Conservation (phyloP, 2,329 filamentous ascomycete species). For the Fusarium napiforme region DNA sequence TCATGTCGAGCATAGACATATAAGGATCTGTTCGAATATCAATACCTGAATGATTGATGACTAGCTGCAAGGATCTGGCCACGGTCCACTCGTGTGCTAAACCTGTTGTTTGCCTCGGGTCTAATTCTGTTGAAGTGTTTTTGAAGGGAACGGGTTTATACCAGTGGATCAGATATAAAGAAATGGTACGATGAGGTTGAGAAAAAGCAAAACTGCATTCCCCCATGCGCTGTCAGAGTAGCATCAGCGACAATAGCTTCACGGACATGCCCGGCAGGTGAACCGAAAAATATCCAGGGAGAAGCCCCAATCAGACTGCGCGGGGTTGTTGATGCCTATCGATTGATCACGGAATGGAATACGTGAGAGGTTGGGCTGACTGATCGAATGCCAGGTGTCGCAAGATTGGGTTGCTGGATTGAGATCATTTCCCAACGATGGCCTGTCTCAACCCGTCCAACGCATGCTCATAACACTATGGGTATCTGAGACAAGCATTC, state of each 20-base stretch:
- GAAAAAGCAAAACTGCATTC: slow-evolving; percentile 36
- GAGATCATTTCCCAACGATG: slow-evolving; percentile 7
- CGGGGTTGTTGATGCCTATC: slow-evolving; percentile 18
- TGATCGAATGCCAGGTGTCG: slow-evolving; percentile 15
- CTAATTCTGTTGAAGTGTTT: slow-evolving; percentile 1
- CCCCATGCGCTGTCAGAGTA: slow-evolving; percentile 9
- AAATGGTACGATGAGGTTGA: slow-evolving; percentile 37
- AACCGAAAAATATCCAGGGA: slow-evolving; percentile 14
- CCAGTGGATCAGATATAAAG: slow-evolving; percentile 22
- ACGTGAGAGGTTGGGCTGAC: slow-evolving; percentile 24
- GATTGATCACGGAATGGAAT: slow-evolving; percentile 20
- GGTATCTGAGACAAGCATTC: slow-evolving; percentile 36
- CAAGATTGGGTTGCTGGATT: not conserved
- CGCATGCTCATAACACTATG: slow-evolving; percentile 11
- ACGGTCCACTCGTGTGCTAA: slow-evolving; percentile 16
- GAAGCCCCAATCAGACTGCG: slow-evolving; percentile 13
- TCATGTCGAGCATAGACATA: slow-evolving; percentile 2
- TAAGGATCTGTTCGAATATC: not conserved
- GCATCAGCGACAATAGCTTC: slow-evolving; percentile 10
- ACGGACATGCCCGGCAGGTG: slow-evolving; percentile 33
- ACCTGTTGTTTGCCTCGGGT: slow-evolving; percentile 18
- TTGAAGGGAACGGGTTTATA: slow-evolving; percentile 12
- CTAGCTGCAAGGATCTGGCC: slow-evolving; percentile 3
- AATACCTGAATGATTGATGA: slow-evolving; percentile 11
- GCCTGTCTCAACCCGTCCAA: slow-evolving; percentile 29